Evolutionary conservation across 2,329 filamentous ascomycete species (phyloP).

Genomic region (Aspergillus fischeri): DNA sequence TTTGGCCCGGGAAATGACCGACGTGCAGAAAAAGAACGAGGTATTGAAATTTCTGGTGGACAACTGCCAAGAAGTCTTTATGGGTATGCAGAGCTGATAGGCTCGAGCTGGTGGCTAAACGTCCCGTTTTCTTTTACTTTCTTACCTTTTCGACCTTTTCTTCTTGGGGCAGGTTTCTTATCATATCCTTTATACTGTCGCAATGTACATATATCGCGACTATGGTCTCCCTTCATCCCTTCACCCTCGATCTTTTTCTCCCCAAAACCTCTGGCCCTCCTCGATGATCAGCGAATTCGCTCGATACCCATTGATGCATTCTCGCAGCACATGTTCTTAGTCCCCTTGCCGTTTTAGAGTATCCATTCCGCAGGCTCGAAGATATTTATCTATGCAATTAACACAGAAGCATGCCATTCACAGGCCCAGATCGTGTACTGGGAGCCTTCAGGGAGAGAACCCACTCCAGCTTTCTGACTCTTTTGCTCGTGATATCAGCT

Average conservation of each 20-base stretch:
- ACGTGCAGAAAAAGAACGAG: constrained; percentile 89
- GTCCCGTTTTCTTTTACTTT: not conserved
- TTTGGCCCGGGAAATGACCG: constrained; percentile 90
- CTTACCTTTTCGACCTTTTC: not conserved
- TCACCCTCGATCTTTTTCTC: not conserved
- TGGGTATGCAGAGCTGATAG: constrained; percentile 32
- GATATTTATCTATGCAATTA: constrained; percentile 20
- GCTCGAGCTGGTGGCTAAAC: not conserved
- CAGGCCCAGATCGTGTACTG: not conserved
- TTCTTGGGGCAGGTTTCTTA: constrained; percentile 1
- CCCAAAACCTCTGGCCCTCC: constrained; percentile 7
- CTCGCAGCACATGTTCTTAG: constrained; percentile 12
- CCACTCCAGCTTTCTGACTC: not conserved
- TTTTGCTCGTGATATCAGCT: not conserved
- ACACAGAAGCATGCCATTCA: not conserved
- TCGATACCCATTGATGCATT: constrained; percentile 29
- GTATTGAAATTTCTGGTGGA: constrained; percentile 92
- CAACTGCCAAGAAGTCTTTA: constrained; percentile 78
- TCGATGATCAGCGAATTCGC: constrained; percentile 24
- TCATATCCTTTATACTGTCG: not conserved
- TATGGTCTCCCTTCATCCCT: constrained; percentile 3
- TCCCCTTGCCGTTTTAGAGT: constrained; percentile 9
- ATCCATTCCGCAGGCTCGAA: constrained; percentile 32
- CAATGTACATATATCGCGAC: constrained; percentile 23
- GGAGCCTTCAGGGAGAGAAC: not conserved